Conservation (phyloP, 495 filamentous ascomycete species). For the Pseudoneurospora amorphoporcata region DNA sequence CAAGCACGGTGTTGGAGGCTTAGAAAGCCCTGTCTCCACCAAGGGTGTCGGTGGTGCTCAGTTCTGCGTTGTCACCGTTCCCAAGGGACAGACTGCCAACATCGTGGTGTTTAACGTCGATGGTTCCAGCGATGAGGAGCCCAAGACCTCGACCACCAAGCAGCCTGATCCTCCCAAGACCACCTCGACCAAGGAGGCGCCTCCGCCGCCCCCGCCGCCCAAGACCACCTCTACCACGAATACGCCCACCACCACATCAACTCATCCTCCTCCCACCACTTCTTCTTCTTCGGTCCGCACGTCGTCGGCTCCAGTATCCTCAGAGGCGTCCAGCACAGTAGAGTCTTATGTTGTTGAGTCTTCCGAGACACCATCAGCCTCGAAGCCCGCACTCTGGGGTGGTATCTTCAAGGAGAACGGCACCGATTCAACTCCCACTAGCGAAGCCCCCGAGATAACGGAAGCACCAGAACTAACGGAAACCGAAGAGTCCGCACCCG, state of each 20-base stretch:
- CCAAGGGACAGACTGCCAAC: conserved; percentile 54
- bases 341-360: conserved; percentile 9
- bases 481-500: conserved; percentile 1
- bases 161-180: conserved; percentile 2
- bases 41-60: conserved; percentile 58
- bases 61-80: conserved; percentile 73
- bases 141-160: conserved; percentile 1
- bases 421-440: not conserved
- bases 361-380: not conserved
- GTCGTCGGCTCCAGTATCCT: conserved; percentile 6
- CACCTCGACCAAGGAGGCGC: conserved; percentile 1
- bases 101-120: conserved; percentile 50
- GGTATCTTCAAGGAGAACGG: conserved; percentile 29
- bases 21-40: conserved; percentile 49
- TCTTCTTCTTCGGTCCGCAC: conserved; percentile 4
- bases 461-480: not conserved
- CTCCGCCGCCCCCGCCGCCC: not conserved
- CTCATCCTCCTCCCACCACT: conserved; percentile 6
- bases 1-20: conserved; percentile 36
- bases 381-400: conserved; percentile 5
- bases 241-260: conserved; percentile 3
- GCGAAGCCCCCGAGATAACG: not conserved
- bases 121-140: conserved; percentile 16
- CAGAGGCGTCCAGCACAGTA: not conserved
- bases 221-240: conserved; percentile 8